A percentile compares a stretch with the other conserved stretches of the same genome.
Evolutionary conservation across 306 rosid species (phyloP).

Genomic region (Cicer cuneatum): DNA sequence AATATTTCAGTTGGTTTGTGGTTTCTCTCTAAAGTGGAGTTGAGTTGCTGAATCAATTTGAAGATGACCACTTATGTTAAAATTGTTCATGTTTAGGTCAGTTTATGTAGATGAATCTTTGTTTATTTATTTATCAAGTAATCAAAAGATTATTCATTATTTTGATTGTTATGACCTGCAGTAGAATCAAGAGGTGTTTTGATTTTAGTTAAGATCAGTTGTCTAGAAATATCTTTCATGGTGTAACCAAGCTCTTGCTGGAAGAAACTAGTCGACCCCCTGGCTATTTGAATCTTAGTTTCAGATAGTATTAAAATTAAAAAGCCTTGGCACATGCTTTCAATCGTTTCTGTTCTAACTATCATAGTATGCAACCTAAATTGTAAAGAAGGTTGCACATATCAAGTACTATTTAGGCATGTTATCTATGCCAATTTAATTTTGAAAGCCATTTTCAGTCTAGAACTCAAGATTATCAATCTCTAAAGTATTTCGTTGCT

Average conservation of each 20-base stretch:
- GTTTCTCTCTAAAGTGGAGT: too few species aligned
- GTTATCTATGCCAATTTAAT: neutral
- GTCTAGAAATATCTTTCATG: conserved; percentile 73
- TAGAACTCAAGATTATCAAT: neutral
- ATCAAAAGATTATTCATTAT: neutral
- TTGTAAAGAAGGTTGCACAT: neutral
- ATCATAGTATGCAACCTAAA: neutral
- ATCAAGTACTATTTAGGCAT: neutral
- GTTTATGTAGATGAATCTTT: neutral
- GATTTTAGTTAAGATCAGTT: conserved; percentile 58
- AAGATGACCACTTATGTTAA: too few species aligned
- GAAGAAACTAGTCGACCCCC: conserved; percentile 55
- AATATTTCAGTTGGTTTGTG: too few species aligned
- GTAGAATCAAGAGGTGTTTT: conserved; percentile 73
- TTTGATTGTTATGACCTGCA: neutral
- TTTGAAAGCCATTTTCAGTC: neutral
- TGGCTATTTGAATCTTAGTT: conserved; percentile 81
- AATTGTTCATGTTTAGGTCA: too few species aligned
- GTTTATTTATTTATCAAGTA: neutral
- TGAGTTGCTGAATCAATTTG: too few species aligned
- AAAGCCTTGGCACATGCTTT: neutral
- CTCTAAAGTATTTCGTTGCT: neutral
- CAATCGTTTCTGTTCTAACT: neutral
- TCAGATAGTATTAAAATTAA: conserved; percentile 56
- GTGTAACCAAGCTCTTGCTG: conserved; percentile 58